phyloP scores from a whole-genome alignment of 1,139 yeast species.

The Hansenula lynferdii region DNA sequence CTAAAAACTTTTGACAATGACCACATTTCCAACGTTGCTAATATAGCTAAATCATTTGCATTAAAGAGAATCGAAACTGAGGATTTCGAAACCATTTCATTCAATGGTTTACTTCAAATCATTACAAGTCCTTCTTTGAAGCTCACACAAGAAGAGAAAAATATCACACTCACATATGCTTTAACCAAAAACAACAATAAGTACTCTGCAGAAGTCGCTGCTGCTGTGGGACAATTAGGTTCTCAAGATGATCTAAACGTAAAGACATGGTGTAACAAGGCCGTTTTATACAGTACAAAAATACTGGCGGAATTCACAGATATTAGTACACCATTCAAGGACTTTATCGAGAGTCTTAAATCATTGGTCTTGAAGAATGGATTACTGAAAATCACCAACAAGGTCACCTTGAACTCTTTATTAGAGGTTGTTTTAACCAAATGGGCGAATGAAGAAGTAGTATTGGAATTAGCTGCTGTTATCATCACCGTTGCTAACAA shows the following conservation, averaged over 20 bases:
- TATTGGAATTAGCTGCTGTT: conserved; percentile 41
- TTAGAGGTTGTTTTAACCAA: conserved; percentile 55
- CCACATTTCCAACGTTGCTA: conserved; percentile 2
- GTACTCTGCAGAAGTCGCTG: conserved; percentile 25
- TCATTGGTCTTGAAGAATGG: conserved; percentile 25
- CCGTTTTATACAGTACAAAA: conserved; percentile 57
- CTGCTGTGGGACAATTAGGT: conserved; percentile 17
- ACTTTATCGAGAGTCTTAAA: conserved; percentile 29
- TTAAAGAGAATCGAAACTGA: conserved; percentile 9
- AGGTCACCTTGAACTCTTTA: conserved; percentile 54
- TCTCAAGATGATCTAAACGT: conserved; percentile 15
- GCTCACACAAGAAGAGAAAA: conserved; percentile 18
- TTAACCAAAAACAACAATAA: conserved; percentile 23
- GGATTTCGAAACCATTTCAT: conserved; percentile 14
- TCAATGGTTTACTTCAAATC: conserved; percentile 12
- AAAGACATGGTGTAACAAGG: conserved; percentile 34
- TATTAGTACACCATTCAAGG: conserved; percentile 31
- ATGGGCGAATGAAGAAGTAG: conserved; percentile 41
- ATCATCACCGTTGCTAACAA: conserved; percentile 33
- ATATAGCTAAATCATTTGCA: conserved; percentile 11
- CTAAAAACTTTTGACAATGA: conserved; percentile 1
- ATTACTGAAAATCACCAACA: conserved; percentile 44
- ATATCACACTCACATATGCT: conserved; percentile 19
- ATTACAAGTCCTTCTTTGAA: conserved; percentile 9
- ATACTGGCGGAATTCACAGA: conserved; percentile 48